Percentiles rank a stretch among this genome's conserved stretches.
Conservation (phyloP, 2,329 filamentous ascomycete genomes). For the Colletotrichum siamense region DNA sequence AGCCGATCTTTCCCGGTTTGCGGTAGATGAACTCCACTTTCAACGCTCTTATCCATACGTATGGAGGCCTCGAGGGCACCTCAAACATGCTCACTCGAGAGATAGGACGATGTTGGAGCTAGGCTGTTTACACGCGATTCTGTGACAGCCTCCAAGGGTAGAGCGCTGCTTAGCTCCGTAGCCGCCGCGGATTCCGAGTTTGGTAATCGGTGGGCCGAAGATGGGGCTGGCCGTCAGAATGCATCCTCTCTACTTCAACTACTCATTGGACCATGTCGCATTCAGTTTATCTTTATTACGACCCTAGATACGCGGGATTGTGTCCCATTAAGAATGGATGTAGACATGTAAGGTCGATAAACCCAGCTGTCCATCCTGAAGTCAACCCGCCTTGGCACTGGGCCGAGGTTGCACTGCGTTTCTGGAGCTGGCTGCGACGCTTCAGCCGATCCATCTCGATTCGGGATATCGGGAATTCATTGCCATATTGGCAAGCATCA, state of each 20-base stretch:
- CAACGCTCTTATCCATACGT: neutral
- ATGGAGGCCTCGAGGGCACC: neutral
- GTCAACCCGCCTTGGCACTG: neutral
- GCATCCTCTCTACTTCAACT: neutral
- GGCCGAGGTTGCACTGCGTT: neutral
- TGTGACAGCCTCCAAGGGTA: neutral
- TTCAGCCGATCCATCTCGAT: neutral
- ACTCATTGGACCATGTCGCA: neutral
- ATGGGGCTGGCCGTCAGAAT: neutral
- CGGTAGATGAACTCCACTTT: neutral
- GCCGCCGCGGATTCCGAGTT: neutral
- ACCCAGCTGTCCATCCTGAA: neutral
- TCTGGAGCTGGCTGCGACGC: neutral
- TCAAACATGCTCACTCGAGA: slow-evolving; percentile 12
- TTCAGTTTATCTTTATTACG: neutral
- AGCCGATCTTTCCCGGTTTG: slow-evolving; percentile 7
- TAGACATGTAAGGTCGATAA: neutral
- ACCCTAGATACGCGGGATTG: neutral
- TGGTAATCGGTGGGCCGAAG: neutral
- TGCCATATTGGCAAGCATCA: neutral
- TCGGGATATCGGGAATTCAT: neutral
- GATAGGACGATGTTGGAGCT: neutral
- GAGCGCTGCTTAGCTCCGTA: neutral
- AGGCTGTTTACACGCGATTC: neutral
- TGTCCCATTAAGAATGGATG: neutral